A percentile compares a stretch with the other conserved stretches of the same genome.
phyloP scores from a whole-genome alignment of 2,329 filamentous ascomycete genomes.

The Sporothrix variecibatus region DNA sequence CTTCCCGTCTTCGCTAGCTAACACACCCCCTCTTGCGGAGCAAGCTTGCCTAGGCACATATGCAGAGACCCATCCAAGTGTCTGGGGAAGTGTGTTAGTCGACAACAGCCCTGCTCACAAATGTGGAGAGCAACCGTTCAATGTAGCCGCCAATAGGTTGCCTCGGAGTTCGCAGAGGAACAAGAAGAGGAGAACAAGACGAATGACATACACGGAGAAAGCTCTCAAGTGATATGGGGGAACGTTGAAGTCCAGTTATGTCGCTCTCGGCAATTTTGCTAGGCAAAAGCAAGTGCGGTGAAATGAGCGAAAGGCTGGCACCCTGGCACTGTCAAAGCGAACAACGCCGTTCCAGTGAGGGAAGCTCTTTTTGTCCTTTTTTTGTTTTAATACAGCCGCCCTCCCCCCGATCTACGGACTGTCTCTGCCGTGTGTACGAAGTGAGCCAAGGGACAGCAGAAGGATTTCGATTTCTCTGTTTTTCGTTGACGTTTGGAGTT shows the following conservation, averaged over 20 bases:
- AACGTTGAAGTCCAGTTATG: no score
- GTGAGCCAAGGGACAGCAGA: background rate
- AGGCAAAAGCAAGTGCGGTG: background rate
- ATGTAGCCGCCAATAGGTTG: conserved; percentile 16
- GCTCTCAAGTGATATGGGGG: background rate
- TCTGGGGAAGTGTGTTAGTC: conserved; percentile 15
- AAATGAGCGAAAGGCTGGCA: background rate
- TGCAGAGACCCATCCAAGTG: background rate
- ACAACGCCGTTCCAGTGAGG: conserved; percentile 5
- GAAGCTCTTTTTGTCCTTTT: background rate
- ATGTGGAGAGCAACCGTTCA: background rate
- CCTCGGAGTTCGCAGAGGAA: background rate
- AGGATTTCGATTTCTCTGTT: background rate
- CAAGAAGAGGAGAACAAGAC: background rate
- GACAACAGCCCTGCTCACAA: background rate
- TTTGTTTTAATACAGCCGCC: conserved; percentile 18
- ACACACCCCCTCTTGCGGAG: background rate
- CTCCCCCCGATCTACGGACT: conserved; percentile 9
- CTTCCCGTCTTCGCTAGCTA: background rate
- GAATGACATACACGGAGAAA: background rate
- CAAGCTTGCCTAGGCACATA: background rate
- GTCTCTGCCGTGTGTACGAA: background rate
- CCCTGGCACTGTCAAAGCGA: background rate
- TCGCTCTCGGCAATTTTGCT: background rate
- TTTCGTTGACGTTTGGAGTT: background rate